These are phyloP conservation scores for Castanospermum australe DNA, from an alignment of 306 rosid genomes.

Conservation along the genomic window DNA sequence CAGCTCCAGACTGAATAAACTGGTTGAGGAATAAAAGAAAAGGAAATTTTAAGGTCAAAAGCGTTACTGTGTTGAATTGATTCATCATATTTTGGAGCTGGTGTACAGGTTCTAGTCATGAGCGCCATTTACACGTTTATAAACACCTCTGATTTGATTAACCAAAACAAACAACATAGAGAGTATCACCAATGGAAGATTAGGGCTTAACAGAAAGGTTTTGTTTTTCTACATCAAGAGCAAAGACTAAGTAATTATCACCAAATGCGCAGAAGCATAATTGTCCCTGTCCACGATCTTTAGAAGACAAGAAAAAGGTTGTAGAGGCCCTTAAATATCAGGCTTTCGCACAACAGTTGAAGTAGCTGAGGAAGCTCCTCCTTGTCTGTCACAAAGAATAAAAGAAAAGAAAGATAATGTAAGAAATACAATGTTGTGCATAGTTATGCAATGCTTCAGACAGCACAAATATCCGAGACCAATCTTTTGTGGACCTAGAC, in stretches of 20 bases:
- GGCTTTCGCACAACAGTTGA: constrained; percentile 84
- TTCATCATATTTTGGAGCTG: not conserved
- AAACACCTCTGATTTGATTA: not conserved
- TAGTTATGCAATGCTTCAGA: not conserved
- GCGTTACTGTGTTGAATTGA: not conserved
- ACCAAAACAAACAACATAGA: not conserved
- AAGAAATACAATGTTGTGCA: not conserved
- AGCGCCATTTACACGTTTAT: constrained; percentile 26
- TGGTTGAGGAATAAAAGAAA: not conserved
- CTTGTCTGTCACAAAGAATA: constrained; percentile 52
- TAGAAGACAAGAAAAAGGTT: not conserved
- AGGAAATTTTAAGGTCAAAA: not conserved
- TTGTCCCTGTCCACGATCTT: constrained; percentile 10
- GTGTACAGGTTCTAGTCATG: not conserved
- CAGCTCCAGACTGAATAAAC: not conserved
- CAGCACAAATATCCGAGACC: not conserved
- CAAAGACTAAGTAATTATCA: not conserved
- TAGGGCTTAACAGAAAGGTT: not conserved
- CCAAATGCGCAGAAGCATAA: constrained; percentile 17
- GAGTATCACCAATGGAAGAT: not conserved
- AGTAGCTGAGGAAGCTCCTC: constrained; percentile 80
- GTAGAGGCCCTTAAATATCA: constrained; percentile 27
- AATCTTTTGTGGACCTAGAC: not conserved
- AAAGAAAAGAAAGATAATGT: not conserved
- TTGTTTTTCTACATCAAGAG: constrained; percentile 1